Base-by-base conservation (phyloP, 1,139 yeast genomes). In the Sugiyamaella pinicola region DNA sequence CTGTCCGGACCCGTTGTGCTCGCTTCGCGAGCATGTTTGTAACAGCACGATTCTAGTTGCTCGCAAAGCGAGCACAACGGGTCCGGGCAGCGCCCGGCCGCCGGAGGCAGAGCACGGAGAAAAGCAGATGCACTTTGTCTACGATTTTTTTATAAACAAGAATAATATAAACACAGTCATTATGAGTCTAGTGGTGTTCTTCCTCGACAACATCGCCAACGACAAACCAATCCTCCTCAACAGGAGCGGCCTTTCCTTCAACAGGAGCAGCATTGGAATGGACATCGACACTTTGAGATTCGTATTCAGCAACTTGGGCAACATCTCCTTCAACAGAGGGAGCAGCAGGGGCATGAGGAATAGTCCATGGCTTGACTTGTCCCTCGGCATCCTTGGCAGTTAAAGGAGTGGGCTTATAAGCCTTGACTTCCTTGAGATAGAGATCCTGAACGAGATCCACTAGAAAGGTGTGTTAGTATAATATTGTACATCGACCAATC, bases 361-460 rank as follows among this genome's bases (percentile, higher is more conserved):
- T 78, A 58, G 79, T 74, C 87, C 96, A 90, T 64, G 87, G 82
- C 76, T 85, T 83, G 63, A 90, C 95, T 61, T 85, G 81, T 59
- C 84, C 83, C 69, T 84, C 89, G 57, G 91, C 84, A 65, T 87
- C 95, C 64, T 81, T 75, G 58, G 87, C 82, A 53, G 88, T 74
- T 59, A 84, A 69, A 59, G 91, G 84, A 59, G 85, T 80, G 69
- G 96, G 91, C 80, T 90, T 88, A 83, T 86, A 89, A 57, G 83
- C 83, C 78, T 85, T 87, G 75, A 93, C 79, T 74, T 89, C 95
- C 74, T 81, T 85, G 69, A 91, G 76, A 78, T 91, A 93, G 64
- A 91, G 81, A 63, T 91, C 96, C 72, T 89, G 82, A 68, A 91
- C 75, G 70, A 87, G 79, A 77, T 89, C 84, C 53, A 60, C 56